phyloP scores from a whole-genome alignment of 129 eudicot species.

The Tagetes erecta region DNA sequence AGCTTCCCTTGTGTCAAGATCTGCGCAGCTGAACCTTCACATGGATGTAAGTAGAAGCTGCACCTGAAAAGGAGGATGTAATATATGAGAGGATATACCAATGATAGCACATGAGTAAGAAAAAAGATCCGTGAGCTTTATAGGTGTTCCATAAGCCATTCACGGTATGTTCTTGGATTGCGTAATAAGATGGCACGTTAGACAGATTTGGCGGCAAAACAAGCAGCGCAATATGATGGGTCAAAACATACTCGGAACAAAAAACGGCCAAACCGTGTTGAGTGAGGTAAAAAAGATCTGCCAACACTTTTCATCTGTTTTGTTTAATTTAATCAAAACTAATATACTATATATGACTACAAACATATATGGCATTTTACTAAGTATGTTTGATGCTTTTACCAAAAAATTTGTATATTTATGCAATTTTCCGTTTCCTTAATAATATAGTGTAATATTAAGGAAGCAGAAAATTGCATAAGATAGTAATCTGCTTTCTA shows the following conservation, averaged over 20 bases:
- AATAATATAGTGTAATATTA: background rate
- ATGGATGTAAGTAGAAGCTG: constrained; percentile 88
- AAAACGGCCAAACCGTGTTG: background rate
- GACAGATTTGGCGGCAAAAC: background rate
- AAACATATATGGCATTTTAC: background rate
- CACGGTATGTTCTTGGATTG: background rate
- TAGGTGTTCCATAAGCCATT: constrained; percentile 6
- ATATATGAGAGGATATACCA: constrained; percentile 16
- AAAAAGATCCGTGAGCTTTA: constrained; percentile 6
- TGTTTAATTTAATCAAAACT: background rate
- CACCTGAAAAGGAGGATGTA: constrained; percentile 52
- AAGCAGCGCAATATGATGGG: background rate
- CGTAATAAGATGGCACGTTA: constrained; percentile 9
- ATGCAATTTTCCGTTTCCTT: no score
- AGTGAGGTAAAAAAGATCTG: background rate
- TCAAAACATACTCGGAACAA: background rate
- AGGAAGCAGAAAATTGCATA: background rate
- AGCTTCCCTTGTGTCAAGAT: constrained; percentile 91
- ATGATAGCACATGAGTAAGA: background rate
- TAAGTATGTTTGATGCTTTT: no score
- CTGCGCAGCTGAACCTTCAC: constrained; percentile 91
- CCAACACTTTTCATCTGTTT: background rate
- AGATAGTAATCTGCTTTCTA: background rate
- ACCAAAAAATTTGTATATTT: no score
- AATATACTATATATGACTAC: background rate